phyloP scores from a whole-genome alignment of 495 filamentous ascomycete genomes.

The Penicillium parvum region DNA sequence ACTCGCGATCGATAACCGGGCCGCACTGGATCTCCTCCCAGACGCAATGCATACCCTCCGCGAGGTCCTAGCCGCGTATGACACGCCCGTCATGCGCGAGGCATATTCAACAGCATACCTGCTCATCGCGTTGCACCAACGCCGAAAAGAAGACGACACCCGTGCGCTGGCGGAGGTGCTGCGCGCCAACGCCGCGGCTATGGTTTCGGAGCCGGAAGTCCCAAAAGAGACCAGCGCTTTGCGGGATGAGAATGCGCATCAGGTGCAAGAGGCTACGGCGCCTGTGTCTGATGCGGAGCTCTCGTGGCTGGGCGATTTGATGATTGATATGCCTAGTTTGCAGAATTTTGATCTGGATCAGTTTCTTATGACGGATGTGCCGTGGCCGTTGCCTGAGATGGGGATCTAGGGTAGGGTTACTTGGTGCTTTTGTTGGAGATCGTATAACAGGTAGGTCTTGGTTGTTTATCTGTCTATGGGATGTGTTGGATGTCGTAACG shows the following conservation, averaged over 20 bases:
- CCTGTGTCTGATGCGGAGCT: slow-evolving; percentile 26
- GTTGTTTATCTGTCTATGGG: not conserved
- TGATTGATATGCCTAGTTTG: slow-evolving; percentile 43
- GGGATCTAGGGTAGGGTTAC: slow-evolving; percentile 18
- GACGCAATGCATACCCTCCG: slow-evolving; percentile 50
- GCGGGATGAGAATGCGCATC: not conserved
- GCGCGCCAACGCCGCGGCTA: slow-evolving; percentile 27
- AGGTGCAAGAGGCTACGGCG: slow-evolving; percentile 4
- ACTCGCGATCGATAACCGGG: slow-evolving; percentile 47
- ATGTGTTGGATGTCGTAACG: not conserved
- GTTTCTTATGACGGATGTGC: slow-evolving; percentile 31
- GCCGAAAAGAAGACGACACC: slow-evolving; percentile 42
- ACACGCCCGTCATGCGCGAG: slow-evolving; percentile 47
- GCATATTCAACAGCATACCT: slow-evolving; percentile 50
- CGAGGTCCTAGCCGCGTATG: slow-evolving; percentile 39
- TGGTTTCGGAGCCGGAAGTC: slow-evolving; percentile 8
- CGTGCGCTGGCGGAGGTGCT: slow-evolving; percentile 32
- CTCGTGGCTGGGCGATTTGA: slow-evolving; percentile 42
- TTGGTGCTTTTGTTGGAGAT: not conserved
- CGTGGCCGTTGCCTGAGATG: slow-evolving; percentile 30
- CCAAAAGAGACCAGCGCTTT: not conserved
- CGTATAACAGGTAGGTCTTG: not conserved
- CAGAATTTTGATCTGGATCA: slow-evolving; percentile 44
- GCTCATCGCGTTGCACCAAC: slow-evolving; percentile 43
- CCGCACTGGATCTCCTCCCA: slow-evolving; percentile 41